Percentiles rank a stretch among this genome's conserved stretches.
Evolutionary conservation across 257 asterid species (phyloP).

Genomic region (Plectranthus barbatus): DNA sequence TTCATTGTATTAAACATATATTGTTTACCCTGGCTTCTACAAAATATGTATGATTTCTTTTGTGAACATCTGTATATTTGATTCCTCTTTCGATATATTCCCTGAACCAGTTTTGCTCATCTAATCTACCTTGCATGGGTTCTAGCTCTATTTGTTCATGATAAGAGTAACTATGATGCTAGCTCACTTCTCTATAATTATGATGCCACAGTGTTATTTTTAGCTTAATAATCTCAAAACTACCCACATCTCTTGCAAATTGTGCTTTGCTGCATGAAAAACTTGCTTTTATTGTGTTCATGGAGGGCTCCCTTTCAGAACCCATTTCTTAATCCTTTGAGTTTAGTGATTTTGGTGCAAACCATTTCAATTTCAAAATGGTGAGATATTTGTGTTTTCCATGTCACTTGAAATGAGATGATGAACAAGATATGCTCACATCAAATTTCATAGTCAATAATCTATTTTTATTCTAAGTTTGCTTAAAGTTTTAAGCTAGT

Average conservation of each 20-base stretch:
- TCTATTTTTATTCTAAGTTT: not conserved
- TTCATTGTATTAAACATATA: too few relatives aligned
- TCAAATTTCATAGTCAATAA: not conserved
- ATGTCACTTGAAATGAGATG: not conserved
- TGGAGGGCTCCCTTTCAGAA: conserved; percentile 1
- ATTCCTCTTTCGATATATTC: not conserved
- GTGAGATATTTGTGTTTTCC: not conserved
- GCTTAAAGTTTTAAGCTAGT: not conserved
- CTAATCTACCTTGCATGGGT: not conserved
- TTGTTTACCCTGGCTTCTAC: not conserved
- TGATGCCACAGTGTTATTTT: not conserved
- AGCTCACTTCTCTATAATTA: not conserved
- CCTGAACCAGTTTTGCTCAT: not conserved
- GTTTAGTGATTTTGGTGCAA: not conserved
- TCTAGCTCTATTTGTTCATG: not conserved
- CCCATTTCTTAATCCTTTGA: not conserved
- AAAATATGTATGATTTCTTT: not conserved
- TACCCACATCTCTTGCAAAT: not conserved
- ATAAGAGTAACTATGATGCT: not conserved
- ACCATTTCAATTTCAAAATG: not conserved
- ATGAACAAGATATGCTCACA: not conserved
- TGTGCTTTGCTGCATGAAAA: not conserved
- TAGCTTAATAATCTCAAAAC: not conserved
- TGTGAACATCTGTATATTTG: not conserved
- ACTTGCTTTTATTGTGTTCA: not conserved